Evolutionary conservation across 2,329 filamentous ascomycete species (phyloP).

Genomic region (Fusarium sp.): DNA sequence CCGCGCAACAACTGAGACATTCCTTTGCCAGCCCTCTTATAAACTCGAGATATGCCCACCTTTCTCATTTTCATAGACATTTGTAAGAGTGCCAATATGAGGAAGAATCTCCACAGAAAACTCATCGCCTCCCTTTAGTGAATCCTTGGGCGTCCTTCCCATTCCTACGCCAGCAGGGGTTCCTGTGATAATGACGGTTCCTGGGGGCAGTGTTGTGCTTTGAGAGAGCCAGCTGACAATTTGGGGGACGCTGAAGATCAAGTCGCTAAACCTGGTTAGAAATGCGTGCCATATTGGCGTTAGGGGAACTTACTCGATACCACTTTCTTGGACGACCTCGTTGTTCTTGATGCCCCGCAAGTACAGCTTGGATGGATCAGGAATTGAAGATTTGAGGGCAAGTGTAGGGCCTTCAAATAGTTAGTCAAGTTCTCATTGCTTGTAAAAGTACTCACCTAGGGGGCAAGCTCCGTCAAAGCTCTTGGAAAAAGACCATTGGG

Average conservation of each 20-base stretch:
- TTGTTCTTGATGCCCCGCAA: conserved; percentile 71
- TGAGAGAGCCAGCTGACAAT: conserved; percentile 70
- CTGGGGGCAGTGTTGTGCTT: conserved; percentile 71
- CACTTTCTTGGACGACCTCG: conserved; percentile 36
- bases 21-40: not conserved
- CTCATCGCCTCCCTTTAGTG: conserved; percentile 75
- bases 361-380: conserved; percentile 66
- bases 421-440: not conserved
- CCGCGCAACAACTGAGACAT: not conserved
- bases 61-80: conserved; percentile 45
- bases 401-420: conserved; percentile 70
- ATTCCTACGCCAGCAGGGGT: conserved; percentile 78
- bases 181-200: conserved; percentile 74
- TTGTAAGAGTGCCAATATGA: conserved; percentile 58
- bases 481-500: conserved; percentile 62
- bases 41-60: conserved; percentile 26
- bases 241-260: conserved; percentile 72
- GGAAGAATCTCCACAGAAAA: conserved; percentile 57
- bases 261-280: conserved; percentile 55
- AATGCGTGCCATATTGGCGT: too few species aligned
- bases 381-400: conserved; percentile 66
- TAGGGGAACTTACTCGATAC: conserved; percentile 40
- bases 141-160: conserved; percentile 74
- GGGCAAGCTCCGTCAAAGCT: conserved; percentile 69
- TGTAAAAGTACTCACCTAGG: conserved; percentile 44